A percentile compares a stretch with the other conserved stretches of the same genome.
Conservation (phyloP, 1,139 yeast species). For the Taphrina deformans region DNA sequence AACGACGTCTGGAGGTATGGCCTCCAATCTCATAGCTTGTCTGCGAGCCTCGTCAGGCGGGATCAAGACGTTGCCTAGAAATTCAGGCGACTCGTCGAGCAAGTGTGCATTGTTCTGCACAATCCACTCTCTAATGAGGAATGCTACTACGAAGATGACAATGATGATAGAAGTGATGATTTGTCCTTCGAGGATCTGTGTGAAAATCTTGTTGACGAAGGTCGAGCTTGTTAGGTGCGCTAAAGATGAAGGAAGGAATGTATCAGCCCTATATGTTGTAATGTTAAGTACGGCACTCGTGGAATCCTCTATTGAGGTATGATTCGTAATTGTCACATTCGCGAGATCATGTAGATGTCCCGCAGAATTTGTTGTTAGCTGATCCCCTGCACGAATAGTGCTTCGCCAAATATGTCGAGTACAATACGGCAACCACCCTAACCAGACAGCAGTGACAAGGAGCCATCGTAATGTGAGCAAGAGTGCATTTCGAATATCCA, state of each 20-base stretch:
- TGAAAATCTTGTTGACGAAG: slow-evolving; percentile 34
- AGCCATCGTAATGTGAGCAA: slow-evolving; percentile 6
- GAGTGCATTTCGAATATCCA: background rate
- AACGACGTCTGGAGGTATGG: background rate
- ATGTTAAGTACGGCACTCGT: background rate
- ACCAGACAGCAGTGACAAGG: slow-evolving; percentile 27
- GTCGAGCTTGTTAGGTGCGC: slow-evolving; percentile 14
- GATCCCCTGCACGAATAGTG: slow-evolving; percentile 14
- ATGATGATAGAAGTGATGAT: slow-evolving; percentile 42
- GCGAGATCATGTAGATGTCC: slow-evolving; percentile 5
- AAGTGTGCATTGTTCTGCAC: slow-evolving; percentile 39
- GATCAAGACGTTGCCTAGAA: background rate
- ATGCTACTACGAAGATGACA: slow-evolving; percentile 42
- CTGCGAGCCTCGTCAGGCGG: slow-evolving; percentile 1
- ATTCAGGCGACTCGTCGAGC: slow-evolving; percentile 32
- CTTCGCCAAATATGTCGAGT: slow-evolving; percentile 32
- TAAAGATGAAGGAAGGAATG: slow-evolving; percentile 7
- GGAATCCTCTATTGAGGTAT: background rate
- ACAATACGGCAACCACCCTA: slow-evolving; percentile 33
- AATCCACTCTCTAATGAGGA: slow-evolving; percentile 48
- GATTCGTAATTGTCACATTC: background rate
- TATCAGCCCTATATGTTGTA: background rate
- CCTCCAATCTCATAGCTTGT: background rate
- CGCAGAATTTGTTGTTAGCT: background rate
- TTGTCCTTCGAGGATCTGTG: slow-evolving; percentile 44